Evolutionary conservation across 2,329 filamentous ascomycete genomes (phyloP).

Genomic region (Verticillium isaacii): DNA sequence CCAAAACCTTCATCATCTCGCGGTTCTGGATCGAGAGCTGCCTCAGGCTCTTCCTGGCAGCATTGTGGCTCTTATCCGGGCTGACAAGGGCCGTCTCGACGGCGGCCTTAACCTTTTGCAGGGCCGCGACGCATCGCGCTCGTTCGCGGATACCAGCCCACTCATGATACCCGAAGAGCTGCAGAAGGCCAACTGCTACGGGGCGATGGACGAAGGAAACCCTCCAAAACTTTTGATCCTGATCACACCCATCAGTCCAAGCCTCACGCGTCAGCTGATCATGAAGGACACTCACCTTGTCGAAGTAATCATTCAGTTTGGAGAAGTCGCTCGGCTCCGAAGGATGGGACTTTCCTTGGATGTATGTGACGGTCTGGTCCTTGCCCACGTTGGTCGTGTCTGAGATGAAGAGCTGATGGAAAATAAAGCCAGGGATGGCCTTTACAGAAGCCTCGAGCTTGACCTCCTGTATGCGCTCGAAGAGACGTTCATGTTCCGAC

Average conservation of each 20-base stretch:
- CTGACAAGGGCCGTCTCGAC: not conserved
- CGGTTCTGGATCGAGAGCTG: not conserved
- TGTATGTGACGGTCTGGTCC: not conserved
- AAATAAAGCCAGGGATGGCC: not conserved
- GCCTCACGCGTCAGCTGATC: not conserved
- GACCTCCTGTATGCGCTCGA: not conserved
- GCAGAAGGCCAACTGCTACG: not conserved
- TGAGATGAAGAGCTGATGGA: not conserved
- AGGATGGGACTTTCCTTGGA: not conserved
- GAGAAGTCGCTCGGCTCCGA: not conserved
- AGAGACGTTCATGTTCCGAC: not conserved
- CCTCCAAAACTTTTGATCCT: not conserved
- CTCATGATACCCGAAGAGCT: not conserved
- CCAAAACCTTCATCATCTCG: not conserved
- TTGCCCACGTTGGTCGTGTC: not conserved
- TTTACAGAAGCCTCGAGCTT: not conserved
- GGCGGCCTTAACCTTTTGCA: not conserved
- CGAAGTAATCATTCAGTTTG: not conserved
- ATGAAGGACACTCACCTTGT: not conserved
- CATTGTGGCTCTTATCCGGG: not conserved
- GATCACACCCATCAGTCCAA: not conserved
- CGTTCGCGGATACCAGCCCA: not conserved
- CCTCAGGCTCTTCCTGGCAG: not conserved
- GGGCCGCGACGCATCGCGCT: not conserved
- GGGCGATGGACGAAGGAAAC: not conserved